Evolutionary conservation across 2,329 filamentous ascomycete genomes (phyloP).

Genomic region (Plenodomus biglobosus): DNA sequence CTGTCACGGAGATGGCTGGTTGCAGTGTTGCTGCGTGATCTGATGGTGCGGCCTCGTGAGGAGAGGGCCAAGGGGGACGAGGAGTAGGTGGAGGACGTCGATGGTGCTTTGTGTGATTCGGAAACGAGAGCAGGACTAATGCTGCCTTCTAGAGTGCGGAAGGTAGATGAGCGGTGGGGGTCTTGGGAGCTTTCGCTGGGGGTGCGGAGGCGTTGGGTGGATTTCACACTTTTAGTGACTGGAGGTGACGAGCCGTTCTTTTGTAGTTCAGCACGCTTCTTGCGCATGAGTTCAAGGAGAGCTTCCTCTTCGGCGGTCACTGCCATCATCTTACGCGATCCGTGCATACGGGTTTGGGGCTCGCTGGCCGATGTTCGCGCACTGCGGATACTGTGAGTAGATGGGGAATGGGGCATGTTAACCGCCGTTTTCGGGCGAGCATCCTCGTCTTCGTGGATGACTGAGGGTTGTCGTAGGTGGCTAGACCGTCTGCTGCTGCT

Average conservation of each 20-base stretch:
- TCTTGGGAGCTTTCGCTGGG: conserved; percentile 40
- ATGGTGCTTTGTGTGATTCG: conserved; percentile 14
- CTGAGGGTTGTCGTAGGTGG: conserved; percentile 42
- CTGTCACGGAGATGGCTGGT: conserved; percentile 32
- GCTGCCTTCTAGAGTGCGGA: conserved; percentile 30
- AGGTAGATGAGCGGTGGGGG: conserved; percentile 28
- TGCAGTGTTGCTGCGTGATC: conserved; percentile 15
- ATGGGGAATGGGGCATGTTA: conserved; percentile 27
- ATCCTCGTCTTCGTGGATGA: conserved; percentile 41
- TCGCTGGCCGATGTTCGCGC: conserved; percentile 38
- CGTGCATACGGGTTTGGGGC: conserved; percentile 32
- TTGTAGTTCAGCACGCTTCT: conserved; percentile 52
- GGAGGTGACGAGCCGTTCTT: conserved; percentile 18
- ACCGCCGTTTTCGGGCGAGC: conserved; percentile 34
- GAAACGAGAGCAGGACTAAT: conserved; percentile 24
- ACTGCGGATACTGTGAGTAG: conserved; percentile 33
- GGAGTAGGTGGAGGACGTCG: conserved; percentile 8
- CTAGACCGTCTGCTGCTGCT: conserved; percentile 30
- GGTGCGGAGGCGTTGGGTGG: conserved; percentile 10
- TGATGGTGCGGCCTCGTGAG: conserved; percentile 28
- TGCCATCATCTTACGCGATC: conserved; percentile 47
- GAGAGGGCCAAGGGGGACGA: conserved; percentile 26
- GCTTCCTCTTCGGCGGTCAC: conserved; percentile 55
- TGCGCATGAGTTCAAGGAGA: conserved; percentile 53
- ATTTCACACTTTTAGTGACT: background rate